Conservation (phyloP, 169 alveolate species). For the Cryptosporidium felis region DNA sequence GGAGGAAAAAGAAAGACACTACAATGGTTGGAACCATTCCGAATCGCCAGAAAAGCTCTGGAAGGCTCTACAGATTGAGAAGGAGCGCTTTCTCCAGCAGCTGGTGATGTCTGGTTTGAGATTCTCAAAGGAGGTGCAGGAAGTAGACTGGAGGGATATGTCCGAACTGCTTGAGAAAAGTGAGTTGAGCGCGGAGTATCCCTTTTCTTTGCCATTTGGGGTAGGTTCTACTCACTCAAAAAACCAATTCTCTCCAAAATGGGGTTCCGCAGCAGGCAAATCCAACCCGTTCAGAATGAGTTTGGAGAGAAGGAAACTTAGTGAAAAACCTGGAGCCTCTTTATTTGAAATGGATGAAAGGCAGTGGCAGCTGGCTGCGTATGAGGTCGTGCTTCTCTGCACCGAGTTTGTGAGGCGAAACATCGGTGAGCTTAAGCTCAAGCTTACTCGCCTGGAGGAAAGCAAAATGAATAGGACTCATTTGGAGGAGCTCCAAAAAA, state of each 20-base stretch:
- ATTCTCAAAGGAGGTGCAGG: slow-evolving; percentile 24
- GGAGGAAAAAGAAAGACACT: slow-evolving; percentile 21
- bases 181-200: slow-evolving; percentile 36
- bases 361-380: slow-evolving; percentile 33
- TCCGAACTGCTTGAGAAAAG: background rate
- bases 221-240: no score
- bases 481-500: background rate
- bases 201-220: slow-evolving; percentile 8
- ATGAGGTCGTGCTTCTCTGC: slow-evolving; percentile 14
- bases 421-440: slow-evolving; percentile 14
- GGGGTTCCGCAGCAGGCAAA: slow-evolving; percentile 49
- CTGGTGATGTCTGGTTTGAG: slow-evolving; percentile 27
- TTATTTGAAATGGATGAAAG: slow-evolving; percentile 45
- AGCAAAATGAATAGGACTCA: background rate
- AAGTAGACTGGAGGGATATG: slow-evolving; percentile 47
- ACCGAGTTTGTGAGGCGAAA: slow-evolving; percentile 3
- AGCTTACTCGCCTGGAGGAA: slow-evolving; percentile 34
- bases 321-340: slow-evolving; percentile 1
- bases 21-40: background rate
- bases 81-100: slow-evolving; percentile 1
- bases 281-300: background rate
- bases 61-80: slow-evolving; percentile 18
- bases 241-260: slow-evolving; percentile 58
- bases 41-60: slow-evolving; percentile 31
- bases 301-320: background rate